Evolutionary conservation across 176 grass and related monocot genomes (phyloP).

Genomic region (Ensete ventricosum): DNA sequence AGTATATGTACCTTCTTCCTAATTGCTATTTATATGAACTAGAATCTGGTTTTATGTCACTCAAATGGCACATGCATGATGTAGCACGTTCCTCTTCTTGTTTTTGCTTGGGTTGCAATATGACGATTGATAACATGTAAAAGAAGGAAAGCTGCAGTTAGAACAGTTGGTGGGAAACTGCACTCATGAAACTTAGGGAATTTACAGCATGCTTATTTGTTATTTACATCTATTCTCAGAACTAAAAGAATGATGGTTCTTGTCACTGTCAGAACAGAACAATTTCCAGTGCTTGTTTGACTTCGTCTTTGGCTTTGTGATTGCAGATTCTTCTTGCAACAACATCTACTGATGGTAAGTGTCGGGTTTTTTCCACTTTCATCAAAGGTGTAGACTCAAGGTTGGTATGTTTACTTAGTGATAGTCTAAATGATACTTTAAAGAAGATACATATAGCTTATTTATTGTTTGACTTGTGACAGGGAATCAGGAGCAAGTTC

Average conservation of each 20-base stretch:
- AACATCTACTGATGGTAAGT: constrained; percentile 95
- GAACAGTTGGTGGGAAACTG: not conserved
- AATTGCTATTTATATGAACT: too few relatives aligned
- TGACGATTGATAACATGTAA: not conserved
- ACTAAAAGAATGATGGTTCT: not conserved
- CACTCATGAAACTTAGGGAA: too few relatives aligned
- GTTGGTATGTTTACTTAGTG: constrained; percentile 24
- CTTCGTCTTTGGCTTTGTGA: constrained; percentile 23
- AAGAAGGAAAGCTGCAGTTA: not conserved
- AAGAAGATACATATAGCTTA: constrained; percentile 27
- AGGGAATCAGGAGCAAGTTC: constrained; percentile 51
- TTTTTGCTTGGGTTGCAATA: not conserved
- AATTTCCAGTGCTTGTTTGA: constrained; percentile 1
- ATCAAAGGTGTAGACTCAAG: constrained; percentile 93
- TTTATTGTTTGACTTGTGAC: constrained; percentile 18
- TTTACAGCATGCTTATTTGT: not conserved
- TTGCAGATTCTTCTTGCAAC: constrained; percentile 94
- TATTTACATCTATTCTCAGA: not conserved
- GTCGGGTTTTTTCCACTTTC: constrained; percentile 85
- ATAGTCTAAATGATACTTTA: constrained; percentile 17
- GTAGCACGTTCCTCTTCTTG: not conserved
- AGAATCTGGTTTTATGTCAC: too few relatives aligned
- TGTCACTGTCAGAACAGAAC: not conserved
- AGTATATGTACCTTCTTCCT: too few relatives aligned
- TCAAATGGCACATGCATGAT: not conserved